A percentile compares a stretch with the other conserved stretches of the same genome.
Evolutionary conservation across 148 eudicot species (phyloP).

Genomic region (Vaccinium vitisidaea): DNA sequence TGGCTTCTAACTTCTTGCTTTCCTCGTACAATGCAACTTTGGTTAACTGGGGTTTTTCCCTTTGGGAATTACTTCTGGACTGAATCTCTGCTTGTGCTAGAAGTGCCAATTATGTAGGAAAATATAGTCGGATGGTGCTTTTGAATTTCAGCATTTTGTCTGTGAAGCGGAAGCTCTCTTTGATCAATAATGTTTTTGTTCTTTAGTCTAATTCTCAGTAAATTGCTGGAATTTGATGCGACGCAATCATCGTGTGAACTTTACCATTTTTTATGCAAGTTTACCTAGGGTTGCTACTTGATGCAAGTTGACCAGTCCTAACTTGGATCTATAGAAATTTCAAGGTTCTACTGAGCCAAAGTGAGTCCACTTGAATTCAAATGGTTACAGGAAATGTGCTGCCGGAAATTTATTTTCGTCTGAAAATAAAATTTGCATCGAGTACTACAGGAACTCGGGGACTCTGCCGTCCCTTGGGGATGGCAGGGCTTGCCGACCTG

Average conservation of each 20-base stretch:
- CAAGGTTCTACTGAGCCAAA: not conserved
- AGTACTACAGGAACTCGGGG: not conserved
- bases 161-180: not conserved
- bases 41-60: not conserved
- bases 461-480: no score
- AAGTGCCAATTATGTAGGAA: not conserved
- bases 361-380: not conserved
- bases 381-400: not conserved
- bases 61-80: not conserved
- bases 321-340: slow-evolving; percentile 1
- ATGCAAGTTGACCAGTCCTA: not conserved
- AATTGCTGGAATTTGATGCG: not conserved
- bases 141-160: not conserved
- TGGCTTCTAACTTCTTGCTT: not conserved
- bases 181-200: not conserved
- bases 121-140: not conserved
- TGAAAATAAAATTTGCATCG: not conserved
- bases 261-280: not conserved
- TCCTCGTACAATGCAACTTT: not conserved
- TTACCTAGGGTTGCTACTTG: not conserved
- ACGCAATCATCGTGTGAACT: not conserved
- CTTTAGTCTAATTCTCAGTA: not conserved
- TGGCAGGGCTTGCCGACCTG: no score
- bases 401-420: not conserved
- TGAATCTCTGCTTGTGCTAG: not conserved